These are phyloP conservation scores for Graphiopsis chlorocephala DNA, from an alignment of 2,329 filamentous ascomycete species.

Conservation along the genomic window DNA sequence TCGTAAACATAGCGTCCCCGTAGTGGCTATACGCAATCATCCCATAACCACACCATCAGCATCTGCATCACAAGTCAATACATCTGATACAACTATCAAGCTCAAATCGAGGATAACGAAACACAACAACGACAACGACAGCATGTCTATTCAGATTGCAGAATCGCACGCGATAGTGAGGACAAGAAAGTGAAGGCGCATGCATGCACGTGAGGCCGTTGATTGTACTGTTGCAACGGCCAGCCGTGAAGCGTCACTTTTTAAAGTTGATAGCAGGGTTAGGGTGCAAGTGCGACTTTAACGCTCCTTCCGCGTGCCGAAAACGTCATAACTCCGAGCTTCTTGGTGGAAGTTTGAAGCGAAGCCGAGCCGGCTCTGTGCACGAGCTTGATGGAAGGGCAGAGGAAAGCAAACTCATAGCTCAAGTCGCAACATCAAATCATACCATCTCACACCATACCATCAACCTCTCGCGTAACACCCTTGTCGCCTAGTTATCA, in stretches of 20 bases:
- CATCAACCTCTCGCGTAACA: neutral
- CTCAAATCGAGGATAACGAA: neutral
- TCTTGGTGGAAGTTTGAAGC: slow-evolving; percentile 15
- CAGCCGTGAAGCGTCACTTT: neutral
- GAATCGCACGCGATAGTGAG: neutral
- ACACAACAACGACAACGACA: neutral
- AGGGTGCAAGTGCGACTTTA: neutral
- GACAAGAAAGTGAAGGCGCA: neutral
- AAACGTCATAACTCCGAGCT: slow-evolving; percentile 7
- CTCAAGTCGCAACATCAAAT: neutral
- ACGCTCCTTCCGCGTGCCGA: neutral
- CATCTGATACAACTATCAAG: neutral
- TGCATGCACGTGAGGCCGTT: neutral
- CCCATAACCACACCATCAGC: neutral
- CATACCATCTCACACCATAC: neutral
- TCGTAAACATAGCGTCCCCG: neutral
- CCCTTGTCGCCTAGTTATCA: neutral
- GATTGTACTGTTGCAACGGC: neutral
- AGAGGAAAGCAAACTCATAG: slow-evolving; percentile 11
- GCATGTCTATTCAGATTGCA: neutral
- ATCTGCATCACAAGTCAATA: neutral
- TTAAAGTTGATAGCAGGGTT: neutral
- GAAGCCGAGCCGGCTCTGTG: slow-evolving; percentile 4
- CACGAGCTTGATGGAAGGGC: slow-evolving; percentile 3
- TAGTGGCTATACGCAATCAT: neutral